Evolutionary conservation across 2,329 filamentous ascomycete species (phyloP).

Genomic region (Botrytis porri): DNA sequence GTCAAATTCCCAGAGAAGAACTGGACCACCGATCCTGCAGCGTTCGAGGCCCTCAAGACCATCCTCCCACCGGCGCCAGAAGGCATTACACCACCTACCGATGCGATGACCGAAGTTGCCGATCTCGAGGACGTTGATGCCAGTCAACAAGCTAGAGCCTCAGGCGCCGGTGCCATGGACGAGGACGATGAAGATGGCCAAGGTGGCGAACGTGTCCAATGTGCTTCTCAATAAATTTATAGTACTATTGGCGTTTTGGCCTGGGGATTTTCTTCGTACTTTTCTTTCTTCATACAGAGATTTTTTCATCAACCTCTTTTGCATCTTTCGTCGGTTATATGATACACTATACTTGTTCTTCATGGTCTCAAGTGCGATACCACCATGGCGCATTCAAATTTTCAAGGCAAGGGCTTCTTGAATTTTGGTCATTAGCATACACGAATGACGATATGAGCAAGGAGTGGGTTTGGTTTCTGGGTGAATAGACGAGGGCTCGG

Average conservation of each 20-base stretch:
- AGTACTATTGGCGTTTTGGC: slow-evolving; percentile 21
- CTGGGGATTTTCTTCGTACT: slow-evolving; percentile 8
- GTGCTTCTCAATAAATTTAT: slow-evolving; percentile 70
- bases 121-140: slow-evolving; percentile 81
- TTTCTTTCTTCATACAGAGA: slow-evolving; percentile 10
- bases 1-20: slow-evolving; percentile 92
- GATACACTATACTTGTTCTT: slow-evolving; percentile 16
- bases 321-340: slow-evolving; percentile 21
- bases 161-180: slow-evolving; percentile 63
- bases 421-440: not conserved
- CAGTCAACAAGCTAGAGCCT: slow-evolving; percentile 63
- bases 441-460: slow-evolving; percentile 6
- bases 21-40: slow-evolving; percentile 62
- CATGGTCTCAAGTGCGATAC: slow-evolving; percentile 6
- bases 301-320: slow-evolving; percentile 15
- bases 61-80: slow-evolving; percentile 72
- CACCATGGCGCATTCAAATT: not conserved
- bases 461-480: slow-evolving; percentile 1
- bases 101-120: slow-evolving; percentile 89
- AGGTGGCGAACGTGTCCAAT: slow-evolving; percentile 78
- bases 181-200: slow-evolving; percentile 78
- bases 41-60: slow-evolving; percentile 76
- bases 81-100: slow-evolving; percentile 64
- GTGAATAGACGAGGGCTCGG: slow-evolving; percentile 1
- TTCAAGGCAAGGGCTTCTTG: not conserved